Base-by-base conservation (phyloP, 75 land plant genomes). In the Picea sitchensis region DNA sequence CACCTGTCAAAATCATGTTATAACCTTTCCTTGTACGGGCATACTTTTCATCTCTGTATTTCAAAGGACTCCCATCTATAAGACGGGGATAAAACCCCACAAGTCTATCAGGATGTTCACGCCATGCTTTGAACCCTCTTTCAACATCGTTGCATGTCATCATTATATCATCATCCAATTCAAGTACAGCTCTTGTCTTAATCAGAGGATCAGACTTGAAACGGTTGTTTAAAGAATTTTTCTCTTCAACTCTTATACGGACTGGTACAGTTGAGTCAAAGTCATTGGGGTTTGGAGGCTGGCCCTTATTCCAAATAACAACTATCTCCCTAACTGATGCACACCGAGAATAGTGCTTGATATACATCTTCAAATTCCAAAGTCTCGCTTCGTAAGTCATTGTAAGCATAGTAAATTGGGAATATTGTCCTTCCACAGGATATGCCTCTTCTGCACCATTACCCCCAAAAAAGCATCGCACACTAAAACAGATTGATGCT, bases 91-190 rank as follows among this genome's bases (percentile, higher is more conserved):
- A 95, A 73, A 88, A 95, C 14, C 98, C 98, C 26, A 93, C 95
- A 64, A 95, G 83, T 59, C 91, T 78, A 17, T 92, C 94, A 9
- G 96, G 95, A 65, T 94, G 78, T 59, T 90, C 89, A 15, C 99
- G 87, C 99, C 99, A 96, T 21, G 91, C 94, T 81, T 65, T 83
- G 71, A 96, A 96, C 0, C 92, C 99, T 59, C 97, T 83, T 76
- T 96, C 99, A 7, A 96, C 77, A 82, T 96, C 97, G 80, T 96
- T 92, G 57, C 99, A 96, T 32, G 90, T 89, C 96, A 96, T 92
- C 99, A 96, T 91, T 47, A 96, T 96, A 69, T 96, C 99, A 83
- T 96, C 99, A 82, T 96, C 99, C 54, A 96, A 90, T 88, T 96
- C 97, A 54, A 96, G 87, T 44, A 96, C 95, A 13, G 93, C 99